Evolutionary conservation across 495 filamentous ascomycete genomes (phyloP).

Genomic region (Jackrogersella multiformis): DNA sequence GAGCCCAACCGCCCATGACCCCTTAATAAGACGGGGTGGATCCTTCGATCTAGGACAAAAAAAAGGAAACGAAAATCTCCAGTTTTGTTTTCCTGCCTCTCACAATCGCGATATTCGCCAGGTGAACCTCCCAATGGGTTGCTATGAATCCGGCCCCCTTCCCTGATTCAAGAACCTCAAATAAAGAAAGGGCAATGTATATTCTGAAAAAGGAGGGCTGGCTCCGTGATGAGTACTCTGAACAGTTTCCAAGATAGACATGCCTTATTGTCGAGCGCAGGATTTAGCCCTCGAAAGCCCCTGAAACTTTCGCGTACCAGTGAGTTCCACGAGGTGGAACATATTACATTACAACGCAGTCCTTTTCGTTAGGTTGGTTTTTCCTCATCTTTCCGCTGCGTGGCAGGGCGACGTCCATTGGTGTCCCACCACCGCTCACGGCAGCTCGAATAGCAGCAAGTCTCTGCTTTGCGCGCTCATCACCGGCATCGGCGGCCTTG

Average conservation of each 20-base stretch:
- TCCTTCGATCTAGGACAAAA: conserved; percentile 38
- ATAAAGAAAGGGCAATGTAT: conserved; percentile 14
- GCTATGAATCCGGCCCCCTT: conserved; percentile 5
- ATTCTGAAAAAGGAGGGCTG: conserved; percentile 32
- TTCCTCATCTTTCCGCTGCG: conserved; percentile 63
- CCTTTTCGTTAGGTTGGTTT: conserved; percentile 60
- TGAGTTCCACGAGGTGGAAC: conserved; percentile 14
- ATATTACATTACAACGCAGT: conserved; percentile 68
- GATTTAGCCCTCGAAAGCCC: neutral
- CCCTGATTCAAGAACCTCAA: conserved; percentile 6
- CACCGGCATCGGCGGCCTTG: conserved; percentile 90
- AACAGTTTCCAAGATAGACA: conserved; percentile 35
- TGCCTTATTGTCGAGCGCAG: conserved; percentile 8
- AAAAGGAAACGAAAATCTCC: conserved; percentile 28
- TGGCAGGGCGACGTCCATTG: conserved; percentile 60
- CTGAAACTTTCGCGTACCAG: neutral
- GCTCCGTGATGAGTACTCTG: conserved; percentile 20
- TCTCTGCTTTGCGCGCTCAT: conserved; percentile 85
- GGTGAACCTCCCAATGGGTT: conserved; percentile 7
- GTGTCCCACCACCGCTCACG: conserved; percentile 76
- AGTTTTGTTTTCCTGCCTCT: conserved; percentile 21
- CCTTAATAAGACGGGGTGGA: conserved; percentile 22
- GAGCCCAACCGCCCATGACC: conserved; percentile 29
- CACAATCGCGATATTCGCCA: conserved; percentile 11
- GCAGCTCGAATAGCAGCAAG: conserved; percentile 87